Evolutionary conservation across 768 basidiomycete genomes (phyloP).

Genomic region (Suillus decipiens): DNA sequence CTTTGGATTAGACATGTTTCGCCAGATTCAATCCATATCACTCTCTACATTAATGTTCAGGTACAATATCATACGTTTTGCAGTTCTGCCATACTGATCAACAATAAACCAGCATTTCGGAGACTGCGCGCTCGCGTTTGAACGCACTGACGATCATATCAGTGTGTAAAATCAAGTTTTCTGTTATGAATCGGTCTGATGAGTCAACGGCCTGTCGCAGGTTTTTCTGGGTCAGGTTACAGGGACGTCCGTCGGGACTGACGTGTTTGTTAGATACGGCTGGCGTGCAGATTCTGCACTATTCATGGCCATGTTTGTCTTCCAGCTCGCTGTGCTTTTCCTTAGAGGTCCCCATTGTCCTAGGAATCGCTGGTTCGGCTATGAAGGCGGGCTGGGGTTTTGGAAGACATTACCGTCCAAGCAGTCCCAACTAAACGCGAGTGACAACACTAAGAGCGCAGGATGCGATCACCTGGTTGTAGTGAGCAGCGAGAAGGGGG

Average conservation of each 20-base stretch:
- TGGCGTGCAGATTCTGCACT: conserved; percentile 36
- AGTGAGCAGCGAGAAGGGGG: not conserved
- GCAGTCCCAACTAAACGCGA: not conserved
- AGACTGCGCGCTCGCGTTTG: conserved; percentile 26
- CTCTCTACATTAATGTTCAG: conserved; percentile 22
- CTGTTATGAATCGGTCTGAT: not conserved
- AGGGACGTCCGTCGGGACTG: conserved; percentile 43
- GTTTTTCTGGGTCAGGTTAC: conserved; percentile 40
- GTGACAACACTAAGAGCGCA: not conserved
- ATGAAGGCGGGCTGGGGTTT: conserved; percentile 49
- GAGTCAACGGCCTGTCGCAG: conserved; percentile 12
- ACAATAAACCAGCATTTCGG: conserved; percentile 24
- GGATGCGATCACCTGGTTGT: not conserved
- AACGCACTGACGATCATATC: conserved; percentile 31
- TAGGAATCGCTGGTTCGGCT: conserved; percentile 56
- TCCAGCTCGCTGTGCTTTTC: conserved; percentile 36
- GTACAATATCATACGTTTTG: conserved; percentile 14
- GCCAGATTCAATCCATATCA: conserved; percentile 41
- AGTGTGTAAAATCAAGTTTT: conserved; percentile 13
- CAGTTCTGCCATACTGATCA: conserved; percentile 13
- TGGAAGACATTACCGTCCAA: not conserved
- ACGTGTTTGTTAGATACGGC: conserved; percentile 41
- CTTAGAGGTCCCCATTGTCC: conserved; percentile 39
- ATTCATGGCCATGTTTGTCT: conserved; percentile 38
- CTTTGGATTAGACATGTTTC: conserved; percentile 42